Conservation (phyloP, 495 filamentous ascomycete species). For the Durotheca rogersii region DNA sequence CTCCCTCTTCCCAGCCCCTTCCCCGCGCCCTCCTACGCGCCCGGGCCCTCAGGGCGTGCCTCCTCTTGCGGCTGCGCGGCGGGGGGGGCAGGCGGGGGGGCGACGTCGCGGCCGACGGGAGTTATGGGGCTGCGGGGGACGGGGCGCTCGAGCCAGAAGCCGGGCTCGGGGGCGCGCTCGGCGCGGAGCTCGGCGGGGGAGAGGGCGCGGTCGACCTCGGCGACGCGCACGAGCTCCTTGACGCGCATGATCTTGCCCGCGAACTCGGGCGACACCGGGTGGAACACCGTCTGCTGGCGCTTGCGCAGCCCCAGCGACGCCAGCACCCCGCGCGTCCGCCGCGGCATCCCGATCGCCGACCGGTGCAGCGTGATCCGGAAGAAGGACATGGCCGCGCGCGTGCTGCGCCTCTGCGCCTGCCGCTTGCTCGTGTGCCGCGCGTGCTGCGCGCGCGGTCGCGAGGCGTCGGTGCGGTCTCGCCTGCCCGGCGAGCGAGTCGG, state of each 20-base stretch:
- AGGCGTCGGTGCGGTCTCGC: too few relatives aligned
- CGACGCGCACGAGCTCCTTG: conserved; percentile 88
- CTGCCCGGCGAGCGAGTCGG: too few relatives aligned
- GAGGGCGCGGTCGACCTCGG: conserved; percentile 73
- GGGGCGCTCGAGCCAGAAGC: conserved; percentile 81
- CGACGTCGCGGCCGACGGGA: too few relatives aligned
- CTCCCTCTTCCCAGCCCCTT: too few relatives aligned
- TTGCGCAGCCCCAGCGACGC: conserved; percentile 85
- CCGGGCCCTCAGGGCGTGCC: too few relatives aligned
- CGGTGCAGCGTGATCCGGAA: conserved; percentile 96
- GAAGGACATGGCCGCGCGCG: too few relatives aligned
- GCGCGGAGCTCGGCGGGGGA: conserved; percentile 71
- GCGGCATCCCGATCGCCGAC: conserved; percentile 87
- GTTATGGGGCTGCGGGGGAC: too few relatives aligned
- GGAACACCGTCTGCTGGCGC: conserved; percentile 87
- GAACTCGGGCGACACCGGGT: conserved; percentile 76
- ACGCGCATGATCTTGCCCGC: conserved; percentile 98
- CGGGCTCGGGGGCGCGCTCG: conserved; percentile 74
- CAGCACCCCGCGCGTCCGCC: conserved; percentile 78
- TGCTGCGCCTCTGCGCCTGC: conserved; percentile 33
- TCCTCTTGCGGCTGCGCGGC: too few relatives aligned
- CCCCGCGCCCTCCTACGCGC: too few relatives aligned
- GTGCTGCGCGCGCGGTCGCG: too few relatives aligned
- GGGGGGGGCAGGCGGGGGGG: too few relatives aligned
- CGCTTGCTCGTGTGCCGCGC: not conserved